Conservation (phyloP, 2,329 filamentous ascomycete genomes). For the Ceratocystis ficicola region DNA sequence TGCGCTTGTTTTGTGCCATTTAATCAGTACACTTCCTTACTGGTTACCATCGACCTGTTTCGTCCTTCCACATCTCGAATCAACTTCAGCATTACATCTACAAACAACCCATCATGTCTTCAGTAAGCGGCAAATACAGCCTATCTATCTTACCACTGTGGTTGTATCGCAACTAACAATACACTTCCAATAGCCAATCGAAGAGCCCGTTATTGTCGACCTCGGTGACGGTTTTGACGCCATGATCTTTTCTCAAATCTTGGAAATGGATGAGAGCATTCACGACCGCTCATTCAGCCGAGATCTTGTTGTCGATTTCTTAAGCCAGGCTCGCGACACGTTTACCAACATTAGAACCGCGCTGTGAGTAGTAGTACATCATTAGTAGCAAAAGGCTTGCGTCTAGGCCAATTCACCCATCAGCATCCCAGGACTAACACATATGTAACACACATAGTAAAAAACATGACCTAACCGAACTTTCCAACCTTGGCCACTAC, state of each 20-base stretch:
- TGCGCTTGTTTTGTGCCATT: neutral
- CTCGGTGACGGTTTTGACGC: conserved; percentile 68
- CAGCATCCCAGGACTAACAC: neutral
- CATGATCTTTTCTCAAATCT: conserved; percentile 79
- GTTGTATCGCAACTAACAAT: neutral
- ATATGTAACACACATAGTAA: conserved; percentile 37
- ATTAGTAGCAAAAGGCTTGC: neutral
- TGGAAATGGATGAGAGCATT: conserved; percentile 94
- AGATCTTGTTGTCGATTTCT: conserved; percentile 83
- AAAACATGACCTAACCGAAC: conserved; percentile 53
- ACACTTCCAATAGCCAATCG: conserved; percentile 31
- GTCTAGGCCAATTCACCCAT: neutral
- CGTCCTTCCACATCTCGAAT: neutral
- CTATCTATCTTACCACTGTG: neutral
- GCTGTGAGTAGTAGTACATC: conserved; percentile 52
- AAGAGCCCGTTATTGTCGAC: conserved; percentile 38
- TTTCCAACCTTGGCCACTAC: conserved; percentile 85
- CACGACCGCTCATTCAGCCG: conserved; percentile 76
- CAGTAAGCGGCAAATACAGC: neutral
- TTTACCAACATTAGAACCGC: conserved; percentile 72
- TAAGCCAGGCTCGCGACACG: conserved; percentile 77
- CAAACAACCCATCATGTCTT: conserved; percentile 9
- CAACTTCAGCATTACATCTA: neutral
- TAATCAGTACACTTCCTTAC: neutral
- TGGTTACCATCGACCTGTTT: neutral